Conservation (phyloP, 1,284 basidiomycete genomes). For the Amanita bisporigera region DNA sequence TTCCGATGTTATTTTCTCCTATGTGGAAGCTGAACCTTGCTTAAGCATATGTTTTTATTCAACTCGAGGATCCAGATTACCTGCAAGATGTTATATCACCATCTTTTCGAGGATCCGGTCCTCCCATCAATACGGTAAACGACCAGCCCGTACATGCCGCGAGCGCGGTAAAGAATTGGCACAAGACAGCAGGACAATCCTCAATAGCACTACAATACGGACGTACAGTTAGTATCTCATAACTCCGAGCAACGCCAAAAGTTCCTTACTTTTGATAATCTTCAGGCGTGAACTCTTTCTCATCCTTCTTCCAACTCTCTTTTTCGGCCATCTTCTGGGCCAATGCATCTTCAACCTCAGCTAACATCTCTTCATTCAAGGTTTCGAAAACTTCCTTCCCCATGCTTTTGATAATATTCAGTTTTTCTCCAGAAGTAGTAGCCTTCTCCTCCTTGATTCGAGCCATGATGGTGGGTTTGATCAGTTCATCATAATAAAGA, state of each 20-base stretch:
- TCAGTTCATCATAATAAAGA: background rate
- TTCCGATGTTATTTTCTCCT: background rate
- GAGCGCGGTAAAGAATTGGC: background rate
- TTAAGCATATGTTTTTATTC: background rate
- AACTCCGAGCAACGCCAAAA: too few species aligned
- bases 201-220: too few species aligned
- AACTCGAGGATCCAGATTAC: background rate
- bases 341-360: too few species aligned
- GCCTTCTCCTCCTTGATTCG: background rate
- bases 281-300: background rate
- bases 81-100: background rate
- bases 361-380: background rate
- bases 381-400: background rate
- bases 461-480: background rate
- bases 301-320: background rate
- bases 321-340: background rate
- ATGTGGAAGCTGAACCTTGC: background rate
- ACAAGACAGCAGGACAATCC: too few species aligned
- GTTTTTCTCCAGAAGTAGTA: background rate
- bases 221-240: background rate
- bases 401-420: background rate
- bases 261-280: background rate
- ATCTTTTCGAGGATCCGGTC: conserved; percentile 1
- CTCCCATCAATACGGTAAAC: conserved; percentile 1
- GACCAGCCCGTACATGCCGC: background rate